phyloP scores from a whole-genome alignment of 331 rosid species.

The Arachis monticola region DNA sequence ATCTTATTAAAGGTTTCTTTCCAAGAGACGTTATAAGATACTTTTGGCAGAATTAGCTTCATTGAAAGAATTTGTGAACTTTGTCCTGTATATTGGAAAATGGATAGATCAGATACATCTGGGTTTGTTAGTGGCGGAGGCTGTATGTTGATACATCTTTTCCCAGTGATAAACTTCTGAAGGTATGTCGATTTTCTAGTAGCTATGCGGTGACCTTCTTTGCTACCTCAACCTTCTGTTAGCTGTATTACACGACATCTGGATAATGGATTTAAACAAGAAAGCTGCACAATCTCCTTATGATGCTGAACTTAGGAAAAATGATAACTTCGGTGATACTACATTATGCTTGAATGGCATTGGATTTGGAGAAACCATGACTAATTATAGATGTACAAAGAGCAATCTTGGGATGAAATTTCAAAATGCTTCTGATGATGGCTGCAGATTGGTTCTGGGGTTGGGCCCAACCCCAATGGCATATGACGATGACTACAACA shows the following conservation, averaged over 20 bases:
- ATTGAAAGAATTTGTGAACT: constrained; percentile 32
- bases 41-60: constrained; percentile 40
- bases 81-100: constrained; percentile 36
- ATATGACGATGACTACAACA: constrained; percentile 58
- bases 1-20: constrained; percentile 78
- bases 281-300: constrained; percentile 57
- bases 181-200: constrained; percentile 42
- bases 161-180: constrained; percentile 35
- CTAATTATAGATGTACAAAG: constrained; percentile 50
- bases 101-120: constrained; percentile 91
- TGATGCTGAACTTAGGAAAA: constrained; percentile 58
- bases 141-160: constrained; percentile 43
- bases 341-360: constrained; percentile 70
- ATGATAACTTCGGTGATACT: constrained; percentile 74
- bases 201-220: constrained; percentile 46
- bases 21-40: constrained; percentile 93
- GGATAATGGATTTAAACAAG: constrained; percentile 84
- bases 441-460: constrained; percentile 92
- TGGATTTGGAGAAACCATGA: constrained; percentile 58
- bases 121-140: constrained; percentile 92
- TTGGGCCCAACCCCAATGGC: constrained; percentile 92
- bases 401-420: constrained; percentile 52
- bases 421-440: constrained; percentile 67
- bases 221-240: constrained; percentile 46
- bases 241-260: constrained; percentile 44